Conservation (phyloP, 805 yeast species). For the Zygosaccharomyces pseudorouxii region DNA sequence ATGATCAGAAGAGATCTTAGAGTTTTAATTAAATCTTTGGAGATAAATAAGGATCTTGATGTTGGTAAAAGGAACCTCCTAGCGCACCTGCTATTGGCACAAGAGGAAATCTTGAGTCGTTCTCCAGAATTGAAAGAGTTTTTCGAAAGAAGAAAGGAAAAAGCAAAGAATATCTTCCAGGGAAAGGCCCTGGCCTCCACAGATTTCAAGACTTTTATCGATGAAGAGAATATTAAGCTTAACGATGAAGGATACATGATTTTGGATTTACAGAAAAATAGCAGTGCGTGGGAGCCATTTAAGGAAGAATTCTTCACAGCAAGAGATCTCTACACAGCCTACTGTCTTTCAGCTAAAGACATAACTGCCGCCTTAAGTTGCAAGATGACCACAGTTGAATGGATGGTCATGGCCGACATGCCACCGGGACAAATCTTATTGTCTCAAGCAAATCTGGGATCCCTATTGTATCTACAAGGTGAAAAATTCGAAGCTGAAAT, state of each 20-base stretch:
- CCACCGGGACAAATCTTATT: slow-evolving; percentile 59
- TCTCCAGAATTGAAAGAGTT: slow-evolving; percentile 36
- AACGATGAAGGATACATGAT: slow-evolving; percentile 33
- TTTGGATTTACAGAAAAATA: slow-evolving; percentile 36
- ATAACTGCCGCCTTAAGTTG: slow-evolving; percentile 54
- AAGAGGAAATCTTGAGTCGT: slow-evolving; percentile 52
- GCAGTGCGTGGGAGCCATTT: slow-evolving; percentile 65
- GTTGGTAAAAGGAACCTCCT: slow-evolving; percentile 53
- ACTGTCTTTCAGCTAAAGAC: slow-evolving; percentile 67
- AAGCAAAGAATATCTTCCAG: slow-evolving; percentile 16
- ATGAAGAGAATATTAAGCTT: slow-evolving; percentile 26
- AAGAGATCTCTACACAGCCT: slow-evolving; percentile 69
- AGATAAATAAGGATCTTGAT: slow-evolving; percentile 46
- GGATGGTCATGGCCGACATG: slow-evolving; percentile 71
- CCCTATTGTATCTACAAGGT: slow-evolving; percentile 62
- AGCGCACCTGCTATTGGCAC: slow-evolving; percentile 62
- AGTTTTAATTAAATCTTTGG: slow-evolving; percentile 63
- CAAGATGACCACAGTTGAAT: slow-evolving; percentile 58
- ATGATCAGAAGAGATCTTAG: slow-evolving; percentile 66
- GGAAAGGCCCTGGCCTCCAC: slow-evolving; percentile 15
- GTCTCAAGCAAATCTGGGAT: slow-evolving; percentile 65
- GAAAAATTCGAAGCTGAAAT: slow-evolving; percentile 55
- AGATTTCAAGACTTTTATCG: slow-evolving; percentile 29
- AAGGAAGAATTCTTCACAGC: slow-evolving; percentile 73
- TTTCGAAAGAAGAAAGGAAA: slow-evolving; percentile 33